Conservation (phyloP, 2,329 filamentous ascomycete species). For the Fusarium sp. region DNA sequence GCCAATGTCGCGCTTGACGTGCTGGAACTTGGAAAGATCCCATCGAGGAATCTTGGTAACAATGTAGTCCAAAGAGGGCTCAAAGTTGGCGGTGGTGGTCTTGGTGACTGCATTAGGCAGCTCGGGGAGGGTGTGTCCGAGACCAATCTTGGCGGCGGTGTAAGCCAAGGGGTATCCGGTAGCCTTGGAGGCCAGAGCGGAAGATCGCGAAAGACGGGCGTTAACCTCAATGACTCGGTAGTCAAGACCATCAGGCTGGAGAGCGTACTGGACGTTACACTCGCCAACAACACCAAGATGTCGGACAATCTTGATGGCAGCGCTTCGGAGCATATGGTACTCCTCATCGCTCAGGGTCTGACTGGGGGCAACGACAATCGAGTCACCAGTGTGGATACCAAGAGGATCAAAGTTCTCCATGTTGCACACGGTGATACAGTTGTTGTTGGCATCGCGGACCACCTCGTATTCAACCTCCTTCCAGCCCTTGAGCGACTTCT, state of each 20-base stretch:
- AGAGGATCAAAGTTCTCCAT: constrained; percentile 99
- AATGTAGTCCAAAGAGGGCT: constrained; percentile 96
- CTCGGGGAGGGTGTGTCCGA: constrained; percentile 94
- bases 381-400: constrained; percentile 97
- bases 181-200: constrained; percentile 94
- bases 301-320: constrained; percentile 95
- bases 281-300: constrained; percentile 98
- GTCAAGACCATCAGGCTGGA: constrained; percentile 94
- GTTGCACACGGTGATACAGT: constrained; percentile 99
- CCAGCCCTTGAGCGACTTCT: constrained; percentile 99
- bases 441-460: constrained; percentile 93
- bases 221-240: constrained; percentile 99
- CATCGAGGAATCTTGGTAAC: constrained; percentile 99
- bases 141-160: constrained; percentile 93
- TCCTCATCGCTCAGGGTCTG: constrained; percentile 97
- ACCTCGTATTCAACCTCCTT: constrained; percentile 99
- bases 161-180: constrained; percentile 97
- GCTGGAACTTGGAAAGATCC: constrained; percentile 99
- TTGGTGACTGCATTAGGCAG: constrained; percentile 98
- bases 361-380: constrained; percentile 96
- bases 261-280: constrained; percentile 98
- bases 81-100: constrained; percentile 98
- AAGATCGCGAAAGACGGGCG: constrained; percentile 93
- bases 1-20: constrained; percentile 97
- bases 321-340: constrained; percentile 98